Conservation (phyloP, 2,329 filamentous ascomycete genomes). For the Microsporum audouinii region DNA sequence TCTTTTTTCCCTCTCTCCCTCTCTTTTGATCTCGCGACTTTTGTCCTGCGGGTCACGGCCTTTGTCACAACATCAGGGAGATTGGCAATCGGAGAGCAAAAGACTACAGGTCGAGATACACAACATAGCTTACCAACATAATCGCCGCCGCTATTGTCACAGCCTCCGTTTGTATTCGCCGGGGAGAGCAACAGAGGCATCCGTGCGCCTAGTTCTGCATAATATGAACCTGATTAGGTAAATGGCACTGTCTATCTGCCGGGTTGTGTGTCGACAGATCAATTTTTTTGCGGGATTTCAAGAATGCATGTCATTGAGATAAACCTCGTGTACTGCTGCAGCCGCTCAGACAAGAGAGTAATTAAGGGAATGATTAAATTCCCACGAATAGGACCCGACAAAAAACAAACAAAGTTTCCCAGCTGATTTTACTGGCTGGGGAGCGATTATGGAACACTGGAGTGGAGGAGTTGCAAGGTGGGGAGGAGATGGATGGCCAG, state of each 20-base stretch:
- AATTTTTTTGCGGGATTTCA: conserved; percentile 6
- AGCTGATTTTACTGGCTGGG: neutral
- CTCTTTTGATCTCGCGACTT: neutral
- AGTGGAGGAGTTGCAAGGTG: neutral
- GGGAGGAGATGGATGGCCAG: neutral
- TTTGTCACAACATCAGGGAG: neutral
- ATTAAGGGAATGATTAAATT: neutral
- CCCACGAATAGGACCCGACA: neutral
- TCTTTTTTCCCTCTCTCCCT: neutral
- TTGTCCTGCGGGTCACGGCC: neutral
- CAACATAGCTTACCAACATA: neutral
- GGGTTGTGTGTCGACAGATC: conserved; percentile 3
- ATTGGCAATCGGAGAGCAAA: neutral
- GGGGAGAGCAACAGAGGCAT: neutral
- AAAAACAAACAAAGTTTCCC: neutral
- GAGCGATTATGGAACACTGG: neutral
- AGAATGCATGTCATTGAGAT: conserved; percentile 11
- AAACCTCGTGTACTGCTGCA: conserved; percentile 11
- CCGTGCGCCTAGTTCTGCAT: conserved; percentile 1
- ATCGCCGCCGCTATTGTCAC: neutral
- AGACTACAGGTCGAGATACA: neutral
- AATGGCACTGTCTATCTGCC: conserved; percentile 1
- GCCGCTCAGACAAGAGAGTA: conserved; percentile 7
- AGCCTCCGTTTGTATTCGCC: neutral
- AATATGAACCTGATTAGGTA: conserved; percentile 2